A percentile compares a stretch with the other conserved stretches of the same genome.
Evolutionary conservation across 805 yeast species (phyloP).

Genomic region (Hanseniaspora lindneri): DNA sequence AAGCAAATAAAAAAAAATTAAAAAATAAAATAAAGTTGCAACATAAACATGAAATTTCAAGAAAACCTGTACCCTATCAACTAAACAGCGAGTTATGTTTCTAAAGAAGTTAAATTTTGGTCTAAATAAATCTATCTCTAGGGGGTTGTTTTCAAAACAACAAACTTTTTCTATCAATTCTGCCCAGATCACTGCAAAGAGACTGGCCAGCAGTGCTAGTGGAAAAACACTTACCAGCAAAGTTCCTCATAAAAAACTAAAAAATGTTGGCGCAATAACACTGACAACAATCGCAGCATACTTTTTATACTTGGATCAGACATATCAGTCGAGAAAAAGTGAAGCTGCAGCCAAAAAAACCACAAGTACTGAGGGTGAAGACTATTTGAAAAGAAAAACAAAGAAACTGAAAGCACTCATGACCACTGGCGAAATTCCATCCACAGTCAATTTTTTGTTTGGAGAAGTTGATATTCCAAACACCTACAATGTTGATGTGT

Average conservation of each 20-base stretch:
- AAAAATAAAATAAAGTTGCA: too few relatives aligned
- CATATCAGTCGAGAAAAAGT: background rate
- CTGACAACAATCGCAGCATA: background rate
- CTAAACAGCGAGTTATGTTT: too few relatives aligned
- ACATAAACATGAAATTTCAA: too few relatives aligned
- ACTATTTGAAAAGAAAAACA: constrained; percentile 7
- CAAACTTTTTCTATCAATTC: background rate
- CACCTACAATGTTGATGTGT: constrained; percentile 37
- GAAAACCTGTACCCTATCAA: too few relatives aligned
- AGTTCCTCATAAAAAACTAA: background rate
- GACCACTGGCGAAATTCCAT: constrained; percentile 1
- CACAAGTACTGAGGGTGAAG: background rate
- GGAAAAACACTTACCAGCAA: background rate
- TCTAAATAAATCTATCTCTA: too few relatives aligned
- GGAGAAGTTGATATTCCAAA: background rate
- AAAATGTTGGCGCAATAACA: background rate
- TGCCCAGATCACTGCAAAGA: background rate
- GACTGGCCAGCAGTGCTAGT: background rate
- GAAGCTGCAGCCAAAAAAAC: background rate
- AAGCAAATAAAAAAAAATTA: too few relatives aligned
- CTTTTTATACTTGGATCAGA: constrained; percentile 9
- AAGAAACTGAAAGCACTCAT: constrained; percentile 2
- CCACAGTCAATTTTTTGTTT: constrained; percentile 4
- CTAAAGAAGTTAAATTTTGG: too few relatives aligned
- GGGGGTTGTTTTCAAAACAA: background rate